phyloP scores from a whole-genome alignment of 257 asterid species.

The Nemophila menziesii region DNA sequence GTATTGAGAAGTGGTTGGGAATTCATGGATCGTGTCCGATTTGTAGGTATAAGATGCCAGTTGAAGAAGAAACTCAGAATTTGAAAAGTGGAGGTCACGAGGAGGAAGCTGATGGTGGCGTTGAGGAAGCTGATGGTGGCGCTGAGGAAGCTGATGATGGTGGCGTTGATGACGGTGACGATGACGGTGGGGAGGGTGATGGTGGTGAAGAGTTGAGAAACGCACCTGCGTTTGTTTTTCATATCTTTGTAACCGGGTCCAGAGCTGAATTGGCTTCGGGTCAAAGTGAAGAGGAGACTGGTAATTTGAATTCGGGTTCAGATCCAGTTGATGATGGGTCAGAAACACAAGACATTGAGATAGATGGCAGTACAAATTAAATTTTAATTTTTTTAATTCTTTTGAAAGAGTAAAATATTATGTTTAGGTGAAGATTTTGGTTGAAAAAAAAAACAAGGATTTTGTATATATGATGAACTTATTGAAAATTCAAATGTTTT shows the following conservation, averaged over 20 bases:
- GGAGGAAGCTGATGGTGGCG: neutral
- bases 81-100: neutral
- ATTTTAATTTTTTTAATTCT: too few species aligned
- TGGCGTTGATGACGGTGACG: neutral
- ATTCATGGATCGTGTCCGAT: slow-evolving; percentile 30
- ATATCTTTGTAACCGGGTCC: slow-evolving; percentile 16
- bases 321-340: slow-evolving; percentile 8
- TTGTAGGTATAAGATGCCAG: slow-evolving; percentile 27
- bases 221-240: slow-evolving; percentile 23
- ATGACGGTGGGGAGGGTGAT: neutral
- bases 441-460: too few species aligned
- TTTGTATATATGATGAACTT: too few species aligned
- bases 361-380: slow-evolving; percentile 11
- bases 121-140: neutral
- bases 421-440: neutral
- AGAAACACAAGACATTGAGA: slow-evolving; percentile 23
- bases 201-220: slow-evolving; percentile 7
- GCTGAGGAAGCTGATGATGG: neutral
- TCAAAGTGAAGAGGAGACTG: neutral
- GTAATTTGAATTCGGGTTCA: slow-evolving; percentile 5
- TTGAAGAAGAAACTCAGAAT: slow-evolving; percentile 8
- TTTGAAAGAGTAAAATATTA: too few species aligned
- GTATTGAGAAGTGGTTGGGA: slow-evolving; percentile 32
- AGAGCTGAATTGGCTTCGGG: slow-evolving; percentile 7
- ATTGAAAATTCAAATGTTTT: too few species aligned